phyloP scores from a whole-genome alignment of 2,329 filamentous ascomycete species.

The Fusarium phyllophilum region DNA sequence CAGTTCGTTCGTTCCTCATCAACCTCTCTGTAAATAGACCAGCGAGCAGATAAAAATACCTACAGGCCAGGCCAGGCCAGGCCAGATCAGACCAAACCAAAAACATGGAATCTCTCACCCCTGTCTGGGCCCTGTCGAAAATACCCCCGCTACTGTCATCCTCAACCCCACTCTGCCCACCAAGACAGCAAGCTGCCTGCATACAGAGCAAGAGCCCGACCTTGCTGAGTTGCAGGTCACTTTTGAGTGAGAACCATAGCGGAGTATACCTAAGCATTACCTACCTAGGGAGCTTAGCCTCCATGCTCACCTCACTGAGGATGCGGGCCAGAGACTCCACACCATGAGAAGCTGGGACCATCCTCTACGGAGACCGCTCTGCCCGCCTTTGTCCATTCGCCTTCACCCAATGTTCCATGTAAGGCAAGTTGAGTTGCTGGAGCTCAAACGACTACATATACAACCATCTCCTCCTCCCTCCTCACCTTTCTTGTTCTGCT shows the following conservation, averaged over 20 bases:
- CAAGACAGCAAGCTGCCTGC: constrained; percentile 6
- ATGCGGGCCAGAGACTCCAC: constrained; percentile 25
- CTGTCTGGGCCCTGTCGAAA: constrained; percentile 22
- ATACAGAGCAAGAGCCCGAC: neutral
- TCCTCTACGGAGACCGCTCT: constrained; percentile 33
- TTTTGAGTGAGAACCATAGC: neutral
- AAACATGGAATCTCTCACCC: constrained; percentile 7
- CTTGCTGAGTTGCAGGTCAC: neutral
- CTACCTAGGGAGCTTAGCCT: constrained; percentile 19
- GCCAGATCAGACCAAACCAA: neutral
- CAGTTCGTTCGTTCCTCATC: neutral
- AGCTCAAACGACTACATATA: constrained; percentile 42
- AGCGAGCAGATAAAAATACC: neutral
- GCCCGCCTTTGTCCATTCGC: constrained; percentile 13
- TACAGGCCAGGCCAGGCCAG: neutral
- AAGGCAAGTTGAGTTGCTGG: neutral
- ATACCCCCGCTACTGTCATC: constrained; percentile 38
- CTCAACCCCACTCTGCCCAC: constrained; percentile 39
- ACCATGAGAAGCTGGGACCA: constrained; percentile 30
- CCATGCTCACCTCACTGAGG: constrained; percentile 9
- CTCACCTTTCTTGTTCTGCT: constrained; percentile 33
- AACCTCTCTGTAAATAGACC: neutral
- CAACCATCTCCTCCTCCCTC: constrained; percentile 34
- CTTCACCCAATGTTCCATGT: neutral
- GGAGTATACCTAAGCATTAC: neutral